A percentile compares a stretch with the other conserved stretches of the same genome.
These are phyloP conservation scores for Strigomonas galati DNA, from an alignment of 208 protist species.

Conservation along the genomic window DNA sequence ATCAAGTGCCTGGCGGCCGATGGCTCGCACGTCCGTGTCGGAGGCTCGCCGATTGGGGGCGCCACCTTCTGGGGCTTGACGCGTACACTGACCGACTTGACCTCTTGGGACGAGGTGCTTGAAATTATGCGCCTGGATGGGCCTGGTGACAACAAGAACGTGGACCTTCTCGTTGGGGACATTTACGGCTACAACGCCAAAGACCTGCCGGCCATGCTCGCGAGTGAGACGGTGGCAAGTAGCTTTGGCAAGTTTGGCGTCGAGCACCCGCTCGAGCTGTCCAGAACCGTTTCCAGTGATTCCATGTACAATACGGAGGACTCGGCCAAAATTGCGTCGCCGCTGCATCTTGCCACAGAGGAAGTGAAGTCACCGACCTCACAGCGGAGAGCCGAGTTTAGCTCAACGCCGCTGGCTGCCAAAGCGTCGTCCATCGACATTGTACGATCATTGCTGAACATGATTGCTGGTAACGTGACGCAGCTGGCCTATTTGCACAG, in stretches of 20 bases:
- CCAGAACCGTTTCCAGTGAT: conserved; percentile 4
- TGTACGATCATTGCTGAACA: conserved; percentile 90
- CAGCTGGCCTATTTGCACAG: conserved; percentile 96
- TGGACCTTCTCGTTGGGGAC: conserved; percentile 97
- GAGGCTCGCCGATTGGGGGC: conserved; percentile 94
- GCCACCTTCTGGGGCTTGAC: conserved; percentile 97
- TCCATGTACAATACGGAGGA: conserved; percentile 35
- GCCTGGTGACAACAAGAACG: conserved; percentile 91
- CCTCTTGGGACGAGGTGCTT: conserved; percentile 94
- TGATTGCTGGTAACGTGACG: conserved; percentile 96
- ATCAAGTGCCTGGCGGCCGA: conserved; percentile 88
- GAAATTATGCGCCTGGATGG: conserved; percentile 92
- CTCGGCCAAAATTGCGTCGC: conserved; percentile 15
- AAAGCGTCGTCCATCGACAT: conserved; percentile 73
- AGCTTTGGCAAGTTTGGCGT: conserved; percentile 88
- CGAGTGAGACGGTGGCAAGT: conserved; percentile 81
- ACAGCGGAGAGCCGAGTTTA: no score
- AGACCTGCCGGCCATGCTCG: conserved; percentile 86
- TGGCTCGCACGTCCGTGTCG: conserved; percentile 91
- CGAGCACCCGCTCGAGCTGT: conserved; percentile 43
- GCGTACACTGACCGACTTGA: conserved; percentile 90
- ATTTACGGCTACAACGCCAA: conserved; percentile 97
- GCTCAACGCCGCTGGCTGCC: no score
- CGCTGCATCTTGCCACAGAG: not conserved
- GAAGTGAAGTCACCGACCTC: no score